Base-by-base conservation (phyloP, 345 rosid genomes). In the Cochlearia excelsa region DNA sequence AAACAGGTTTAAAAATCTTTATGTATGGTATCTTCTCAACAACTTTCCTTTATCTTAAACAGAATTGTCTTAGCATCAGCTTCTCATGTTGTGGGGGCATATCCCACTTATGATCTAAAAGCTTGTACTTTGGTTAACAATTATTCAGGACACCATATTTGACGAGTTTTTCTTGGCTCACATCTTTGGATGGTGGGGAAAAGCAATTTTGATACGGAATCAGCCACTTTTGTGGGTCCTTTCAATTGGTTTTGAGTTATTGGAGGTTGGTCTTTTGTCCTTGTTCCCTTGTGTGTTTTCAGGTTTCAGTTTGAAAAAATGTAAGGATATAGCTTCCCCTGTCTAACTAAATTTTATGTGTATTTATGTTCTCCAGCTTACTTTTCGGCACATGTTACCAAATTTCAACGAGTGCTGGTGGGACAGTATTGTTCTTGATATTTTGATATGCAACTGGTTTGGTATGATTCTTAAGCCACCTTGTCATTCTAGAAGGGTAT, bases 391-490 rank as follows among this genome's bases (percentile, higher is more conserved):
- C 80, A 93, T 93, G 97, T 73, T 94, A 65, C 97, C 99, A 10
- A 94, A 94, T 81, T 94, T 94, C 84, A 94, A 85, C 47, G 99
- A 94, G 73, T 94, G 99, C 87, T 94, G 99, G 99, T 94, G 99
- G 97, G 99, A 94, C 76, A 87, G 99, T 79, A 85, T 94, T 71
- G 63, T 94, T 80, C 95, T 94, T 56, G 97, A 94, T 71, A 94
- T 94, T 66, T 63, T 90, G 73, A 85, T 86, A 57, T 94, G 99
- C 86, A 94, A 94, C 75, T 90, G 97, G 96, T 94, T 94, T 78
- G 97, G 99, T 94, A 75, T 80, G 96, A 56, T 76, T 59, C 63
- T 61, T 28, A 9, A 44, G 3, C 33, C 10, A 16, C 34, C 40
- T 57, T 29, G 57, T 45, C 44, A 34, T 47, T 57, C 5, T 9